Conservation (phyloP, 176 grass and related monocot species). For the Oryza meridionalis region DNA sequence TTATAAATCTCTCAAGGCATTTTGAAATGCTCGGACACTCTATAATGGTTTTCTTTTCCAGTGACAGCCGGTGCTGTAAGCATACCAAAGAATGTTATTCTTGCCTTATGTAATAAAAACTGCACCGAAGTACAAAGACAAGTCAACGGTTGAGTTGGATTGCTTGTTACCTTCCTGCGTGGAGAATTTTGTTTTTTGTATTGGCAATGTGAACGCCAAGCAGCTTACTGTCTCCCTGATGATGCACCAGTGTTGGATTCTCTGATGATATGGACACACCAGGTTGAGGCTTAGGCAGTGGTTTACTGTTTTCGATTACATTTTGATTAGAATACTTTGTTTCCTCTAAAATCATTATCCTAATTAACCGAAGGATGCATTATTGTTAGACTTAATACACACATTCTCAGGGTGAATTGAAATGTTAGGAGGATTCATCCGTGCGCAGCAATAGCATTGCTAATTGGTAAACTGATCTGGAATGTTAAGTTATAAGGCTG, state of each 20-base stretch:
- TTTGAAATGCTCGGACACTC: not conserved
- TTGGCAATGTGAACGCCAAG: not conserved
- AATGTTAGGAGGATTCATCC: too few relatives aligned
- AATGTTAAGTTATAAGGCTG: not conserved
- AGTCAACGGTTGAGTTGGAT: slow-evolving; percentile 27
- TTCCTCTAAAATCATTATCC: too few relatives aligned
- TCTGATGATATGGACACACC: slow-evolving; percentile 16
- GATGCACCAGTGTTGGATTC: slow-evolving; percentile 18
- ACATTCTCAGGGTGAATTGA: not conserved
- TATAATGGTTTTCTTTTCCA: slow-evolving; percentile 34
- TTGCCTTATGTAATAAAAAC: slow-evolving; percentile 60
- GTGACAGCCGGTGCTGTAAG: slow-evolving; percentile 35
- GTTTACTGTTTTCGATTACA: too few relatives aligned
- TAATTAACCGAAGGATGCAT: not conserved
- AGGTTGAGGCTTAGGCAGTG: slow-evolving; percentile 3
- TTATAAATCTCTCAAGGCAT: slow-evolving; percentile 14
- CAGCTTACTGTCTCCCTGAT: not conserved
- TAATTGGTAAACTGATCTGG: not conserved
- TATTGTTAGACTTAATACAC: not conserved
- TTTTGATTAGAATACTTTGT: too few relatives aligned
- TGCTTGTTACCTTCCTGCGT: slow-evolving; percentile 18
- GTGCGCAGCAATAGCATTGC: not conserved
- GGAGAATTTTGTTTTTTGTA: not conserved
- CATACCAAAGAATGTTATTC: slow-evolving; percentile 40
- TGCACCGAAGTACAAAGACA: slow-evolving; percentile 45